Evolutionary conservation across 805 yeast genomes (phyloP), one percentile per base, ranked within the genome.

Genomic region (Metschnikowia arizonensis): DNA sequence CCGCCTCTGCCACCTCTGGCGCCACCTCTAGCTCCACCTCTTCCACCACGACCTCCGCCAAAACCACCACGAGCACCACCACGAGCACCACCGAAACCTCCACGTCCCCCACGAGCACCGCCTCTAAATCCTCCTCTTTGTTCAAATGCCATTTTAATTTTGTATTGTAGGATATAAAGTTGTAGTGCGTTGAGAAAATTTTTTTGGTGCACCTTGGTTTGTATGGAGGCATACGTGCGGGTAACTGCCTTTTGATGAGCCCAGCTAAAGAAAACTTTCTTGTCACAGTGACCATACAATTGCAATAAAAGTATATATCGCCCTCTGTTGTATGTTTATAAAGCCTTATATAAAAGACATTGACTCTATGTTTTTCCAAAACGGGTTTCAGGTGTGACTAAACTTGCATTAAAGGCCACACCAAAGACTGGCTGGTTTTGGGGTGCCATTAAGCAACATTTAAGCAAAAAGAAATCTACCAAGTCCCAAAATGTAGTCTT

Each of bases 21-120:
- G 18, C 71, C 68, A 29, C 65, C 56, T n/a, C 59, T 47, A 33
- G 34, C 47, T 48, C 81, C 68, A 42, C 79, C 57, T 35, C 56
- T 29, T 25, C 52, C 49, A 44, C 81, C 77, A 34, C 80, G 81
- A 45, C 73, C 62, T 37, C 75, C 73, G 49, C 83, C 79, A 47
- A 85, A 79, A 47, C 79, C 64, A 44, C 78, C 78, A 34, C 85
- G 79, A 38, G 64, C 54, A 34, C 77, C 77, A 50, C 81, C 77
- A 47, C 76, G 57, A 4, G 50, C 54, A 18, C 56, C 56, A 21
- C 56, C 47, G 31, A 49, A 36, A n/a, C 56, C 56, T 30, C 56
- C 56, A 42, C 56, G 47, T 42, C 52, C 54, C 9, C 54, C 54
- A 38, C 54, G 50, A 29, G 50, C 37, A 31, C 53, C 55, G 45